Percentiles rank a stretch among this genome's conserved stretches.
Evolutionary conservation across 495 filamentous ascomycete species (phyloP).

Genomic region (Penicillium longicatenatum): DNA sequence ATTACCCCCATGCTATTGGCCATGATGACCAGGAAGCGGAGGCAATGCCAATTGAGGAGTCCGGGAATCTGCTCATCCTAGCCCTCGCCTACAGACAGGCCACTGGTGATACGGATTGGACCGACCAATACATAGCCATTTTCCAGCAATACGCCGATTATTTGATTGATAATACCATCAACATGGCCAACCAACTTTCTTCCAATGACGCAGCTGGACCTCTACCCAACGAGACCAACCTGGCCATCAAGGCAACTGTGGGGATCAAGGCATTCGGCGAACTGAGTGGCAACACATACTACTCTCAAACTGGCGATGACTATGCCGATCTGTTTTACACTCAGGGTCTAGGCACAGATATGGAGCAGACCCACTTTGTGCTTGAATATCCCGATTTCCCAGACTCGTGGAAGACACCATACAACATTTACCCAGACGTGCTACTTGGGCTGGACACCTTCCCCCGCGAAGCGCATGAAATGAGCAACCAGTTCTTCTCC

Average conservation of each 20-base stretch:
- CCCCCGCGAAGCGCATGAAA: conserved; percentile 36
- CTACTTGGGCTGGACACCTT: conserved; percentile 47
- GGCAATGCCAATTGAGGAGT: conserved; percentile 52
- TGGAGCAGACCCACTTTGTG: conserved; percentile 46
- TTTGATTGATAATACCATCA: conserved; percentile 49
- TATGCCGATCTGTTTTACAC: conserved; percentile 44
- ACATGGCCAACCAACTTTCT: conserved; percentile 53
- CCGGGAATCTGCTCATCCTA: conserved; percentile 48
- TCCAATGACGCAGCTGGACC: conserved; percentile 57
- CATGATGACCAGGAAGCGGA: conserved; percentile 48
- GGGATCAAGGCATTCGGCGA: conserved; percentile 53
- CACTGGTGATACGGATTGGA: conserved; percentile 44
- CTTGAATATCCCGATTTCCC: conserved; percentile 41
- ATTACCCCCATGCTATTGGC: conserved; percentile 53
- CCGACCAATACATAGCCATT: conserved; percentile 32
- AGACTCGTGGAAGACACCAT: conserved; percentile 43
- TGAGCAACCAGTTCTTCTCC: conserved; percentile 43
- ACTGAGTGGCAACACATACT: conserved; percentile 38
- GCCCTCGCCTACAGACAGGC: conserved; percentile 43
- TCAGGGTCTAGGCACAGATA: conserved; percentile 38
- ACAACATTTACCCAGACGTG: conserved; percentile 49
- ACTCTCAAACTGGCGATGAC: conserved; percentile 41
- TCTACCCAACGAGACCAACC: conserved; percentile 55
- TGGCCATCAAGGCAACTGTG: conserved; percentile 59
- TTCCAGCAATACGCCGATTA: conserved; percentile 54